Conservation (phyloP, 345 rosid genomes). For the Pistacia integerrima region DNA sequence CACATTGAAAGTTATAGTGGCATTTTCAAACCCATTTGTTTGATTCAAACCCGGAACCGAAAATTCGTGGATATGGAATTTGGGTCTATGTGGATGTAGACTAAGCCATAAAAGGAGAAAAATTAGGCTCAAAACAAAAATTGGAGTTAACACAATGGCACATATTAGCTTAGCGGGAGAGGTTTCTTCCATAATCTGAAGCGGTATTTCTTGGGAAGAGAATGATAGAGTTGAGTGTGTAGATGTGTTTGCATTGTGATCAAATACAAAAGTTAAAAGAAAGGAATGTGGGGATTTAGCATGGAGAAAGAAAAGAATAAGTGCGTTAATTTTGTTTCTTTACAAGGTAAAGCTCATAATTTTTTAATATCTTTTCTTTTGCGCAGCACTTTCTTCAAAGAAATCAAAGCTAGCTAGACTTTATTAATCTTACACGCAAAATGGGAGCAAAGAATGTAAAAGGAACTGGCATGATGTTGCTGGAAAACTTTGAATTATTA, state of each 20-base stretch:
- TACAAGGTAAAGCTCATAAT: no score
- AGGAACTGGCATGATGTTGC: no score
- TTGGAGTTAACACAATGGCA: conserved; percentile 18
- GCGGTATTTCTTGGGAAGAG: neutral
- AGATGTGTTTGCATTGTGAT: neutral
- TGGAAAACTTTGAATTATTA: no score
- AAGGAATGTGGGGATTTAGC: conserved; percentile 10
- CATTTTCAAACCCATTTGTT: conserved; percentile 29
- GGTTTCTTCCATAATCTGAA: neutral
- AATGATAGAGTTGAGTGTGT: neutral
- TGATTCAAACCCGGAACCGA: conserved; percentile 32
- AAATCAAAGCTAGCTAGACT: no score
- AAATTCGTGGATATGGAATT: conserved; percentile 22
- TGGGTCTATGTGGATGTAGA: conserved; percentile 18
- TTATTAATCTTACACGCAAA: no score
- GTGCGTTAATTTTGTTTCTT: no score
- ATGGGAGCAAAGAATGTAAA: no score
- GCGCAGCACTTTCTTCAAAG: no score
- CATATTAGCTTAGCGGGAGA: conserved; percentile 26
- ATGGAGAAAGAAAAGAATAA: conserved; percentile 12
- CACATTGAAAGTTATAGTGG: conserved; percentile 26
- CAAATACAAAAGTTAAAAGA: neutral
- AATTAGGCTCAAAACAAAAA: conserved; percentile 23
- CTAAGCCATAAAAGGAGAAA: conserved; percentile 37
- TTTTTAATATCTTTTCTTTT: no score